Evolutionary conservation across 2,329 filamentous ascomycete species (phyloP).

Genomic region (Madurella mycetomatis): DNA sequence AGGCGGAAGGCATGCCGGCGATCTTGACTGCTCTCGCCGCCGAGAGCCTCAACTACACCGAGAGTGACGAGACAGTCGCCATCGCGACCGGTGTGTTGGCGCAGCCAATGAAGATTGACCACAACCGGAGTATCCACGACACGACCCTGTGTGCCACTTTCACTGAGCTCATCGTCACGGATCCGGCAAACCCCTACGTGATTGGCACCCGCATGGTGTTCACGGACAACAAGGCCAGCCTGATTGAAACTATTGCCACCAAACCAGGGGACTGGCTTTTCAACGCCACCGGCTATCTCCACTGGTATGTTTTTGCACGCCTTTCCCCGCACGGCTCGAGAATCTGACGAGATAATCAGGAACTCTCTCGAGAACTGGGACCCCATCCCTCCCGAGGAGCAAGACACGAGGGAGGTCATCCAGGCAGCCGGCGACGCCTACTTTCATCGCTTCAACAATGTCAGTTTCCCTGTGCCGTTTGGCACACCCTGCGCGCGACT

Average conservation of each 20-base stretch:
- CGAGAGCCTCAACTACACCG: conserved; percentile 19
- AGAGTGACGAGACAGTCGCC: conserved; percentile 19
- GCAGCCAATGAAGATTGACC: conserved; percentile 23
- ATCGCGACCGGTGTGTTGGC: conserved; percentile 17
- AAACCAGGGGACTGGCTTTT: conserved; percentile 27
- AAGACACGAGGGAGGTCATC: conserved; percentile 20
- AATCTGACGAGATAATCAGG: not conserved
- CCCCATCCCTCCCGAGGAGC: conserved; percentile 20
- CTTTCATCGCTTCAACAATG: conserved; percentile 24
- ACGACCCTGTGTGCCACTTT: conserved; percentile 25
- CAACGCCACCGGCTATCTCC: conserved; percentile 24
- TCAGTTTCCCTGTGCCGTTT: conserved; percentile 20
- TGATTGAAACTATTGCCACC: conserved; percentile 24
- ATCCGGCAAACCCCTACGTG: conserved; percentile 30
- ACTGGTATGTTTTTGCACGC: conserved; percentile 22
- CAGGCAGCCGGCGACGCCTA: conserved; percentile 26
- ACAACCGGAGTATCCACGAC: conserved; percentile 24
- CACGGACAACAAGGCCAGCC: conserved; percentile 23
- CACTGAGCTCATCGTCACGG: conserved; percentile 25
- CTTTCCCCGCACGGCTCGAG: no score
- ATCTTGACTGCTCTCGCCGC: conserved; percentile 14
- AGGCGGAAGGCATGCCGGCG: conserved; percentile 10
- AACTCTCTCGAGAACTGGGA: conserved; percentile 21
- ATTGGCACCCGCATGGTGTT: conserved; percentile 35
- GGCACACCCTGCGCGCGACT: conserved; percentile 25